Percentiles rank a stretch among this genome's conserved stretches.
Conservation (phyloP, 169 alveolate genomes). For the Hammondia hammondi region DNA sequence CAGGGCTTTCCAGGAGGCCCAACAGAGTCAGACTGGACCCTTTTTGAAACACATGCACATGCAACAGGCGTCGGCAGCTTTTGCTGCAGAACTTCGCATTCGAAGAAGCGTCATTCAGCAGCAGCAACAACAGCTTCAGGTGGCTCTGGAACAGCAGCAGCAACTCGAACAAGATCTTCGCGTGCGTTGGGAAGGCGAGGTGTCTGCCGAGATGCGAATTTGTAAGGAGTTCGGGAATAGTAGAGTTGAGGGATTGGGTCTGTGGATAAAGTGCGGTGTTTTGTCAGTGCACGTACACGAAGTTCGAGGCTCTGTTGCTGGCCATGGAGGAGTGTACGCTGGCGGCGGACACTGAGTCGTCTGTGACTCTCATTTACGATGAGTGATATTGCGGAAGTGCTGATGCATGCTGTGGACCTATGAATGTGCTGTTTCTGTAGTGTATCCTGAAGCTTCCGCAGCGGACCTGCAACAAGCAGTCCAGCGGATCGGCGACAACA, state of each 20-base stretch:
- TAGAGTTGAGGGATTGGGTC: no score
- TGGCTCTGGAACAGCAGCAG: conserved; percentile 22
- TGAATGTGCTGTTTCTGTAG: background rate
- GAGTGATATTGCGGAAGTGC: no score
- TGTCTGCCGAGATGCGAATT: background rate
- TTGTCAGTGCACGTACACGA: no score
- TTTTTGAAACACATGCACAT: background rate
- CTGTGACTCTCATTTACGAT: no score
- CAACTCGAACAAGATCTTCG: background rate
- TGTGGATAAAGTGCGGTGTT: no score
- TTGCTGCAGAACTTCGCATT: background rate
- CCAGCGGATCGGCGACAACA: background rate
- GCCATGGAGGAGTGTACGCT: no score
- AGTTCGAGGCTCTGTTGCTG: no score
- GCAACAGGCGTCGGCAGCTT: background rate
- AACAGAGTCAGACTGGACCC: background rate
- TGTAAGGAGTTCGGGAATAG: background rate
- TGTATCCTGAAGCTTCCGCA: background rate
- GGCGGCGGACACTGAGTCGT: no score
- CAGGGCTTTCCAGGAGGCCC: background rate
- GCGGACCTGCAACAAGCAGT: background rate
- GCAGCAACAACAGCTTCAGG: conserved; percentile 7
- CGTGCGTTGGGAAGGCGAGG: conserved; percentile 3
- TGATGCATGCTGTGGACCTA: no score
- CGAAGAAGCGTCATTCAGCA: conserved; percentile 20